Conservation (phyloP, 2,329 filamentous ascomycete genomes). For the Dendrostoma leiphaemia region DNA sequence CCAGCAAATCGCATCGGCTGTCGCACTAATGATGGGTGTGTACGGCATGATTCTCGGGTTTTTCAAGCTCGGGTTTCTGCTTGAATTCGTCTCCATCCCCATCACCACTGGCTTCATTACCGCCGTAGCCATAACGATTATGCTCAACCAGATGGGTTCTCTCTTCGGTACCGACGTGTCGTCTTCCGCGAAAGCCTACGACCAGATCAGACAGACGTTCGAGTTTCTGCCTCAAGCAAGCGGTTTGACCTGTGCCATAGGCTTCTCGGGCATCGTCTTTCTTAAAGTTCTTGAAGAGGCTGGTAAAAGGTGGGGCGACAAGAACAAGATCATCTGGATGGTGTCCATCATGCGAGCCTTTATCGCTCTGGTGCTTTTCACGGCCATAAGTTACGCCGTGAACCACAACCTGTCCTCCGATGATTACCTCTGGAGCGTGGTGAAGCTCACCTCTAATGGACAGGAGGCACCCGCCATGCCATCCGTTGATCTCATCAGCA, state of each 20-base stretch:
- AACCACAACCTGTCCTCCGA: constrained; percentile 46
- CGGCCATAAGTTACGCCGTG: constrained; percentile 60
- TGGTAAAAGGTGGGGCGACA: constrained; percentile 57
- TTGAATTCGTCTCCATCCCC: constrained; percentile 65
- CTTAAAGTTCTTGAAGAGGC: constrained; percentile 55
- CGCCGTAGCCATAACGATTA: constrained; percentile 63
- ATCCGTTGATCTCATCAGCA: constrained; percentile 44
- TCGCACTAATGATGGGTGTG: constrained; percentile 62
- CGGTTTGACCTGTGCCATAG: constrained; percentile 57
- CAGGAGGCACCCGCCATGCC: constrained; percentile 51
- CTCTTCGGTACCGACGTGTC: constrained; percentile 54
- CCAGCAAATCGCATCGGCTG: constrained; percentile 56
- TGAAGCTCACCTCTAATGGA: constrained; percentile 54
- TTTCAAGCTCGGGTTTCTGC: constrained; percentile 61
- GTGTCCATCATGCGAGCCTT: constrained; percentile 60
- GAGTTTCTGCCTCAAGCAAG: constrained; percentile 54
- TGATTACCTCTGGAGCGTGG: constrained; percentile 55
- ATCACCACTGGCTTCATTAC: constrained; percentile 66
- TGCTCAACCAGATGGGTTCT: constrained; percentile 61
- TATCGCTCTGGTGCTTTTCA: constrained; percentile 59
- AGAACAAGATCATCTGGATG: constrained; percentile 56
- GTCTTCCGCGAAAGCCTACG: constrained; percentile 47
- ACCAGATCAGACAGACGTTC: constrained; percentile 59
- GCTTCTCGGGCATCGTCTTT: constrained; percentile 55
- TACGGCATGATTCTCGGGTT: constrained; percentile 59